A percentile compares a stretch with the other conserved stretches of the same genome.
Conservation (phyloP, 1,284 basidiomycete genomes). For the Pseudozyma hubeiensis region DNA sequence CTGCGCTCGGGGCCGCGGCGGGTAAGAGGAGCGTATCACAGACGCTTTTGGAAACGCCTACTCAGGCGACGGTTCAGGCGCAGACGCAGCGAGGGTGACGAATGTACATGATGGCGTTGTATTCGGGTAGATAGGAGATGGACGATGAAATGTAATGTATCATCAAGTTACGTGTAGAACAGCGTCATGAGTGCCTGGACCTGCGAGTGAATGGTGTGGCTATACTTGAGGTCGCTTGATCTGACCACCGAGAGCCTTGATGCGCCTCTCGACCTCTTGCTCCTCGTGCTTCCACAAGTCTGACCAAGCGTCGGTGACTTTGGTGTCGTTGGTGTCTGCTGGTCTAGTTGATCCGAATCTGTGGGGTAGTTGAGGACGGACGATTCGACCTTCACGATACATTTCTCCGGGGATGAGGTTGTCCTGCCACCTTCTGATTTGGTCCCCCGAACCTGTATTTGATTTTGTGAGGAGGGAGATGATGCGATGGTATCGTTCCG, state of each 20-base stretch:
- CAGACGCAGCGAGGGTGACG: constrained; percentile 1
- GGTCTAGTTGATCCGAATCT: constrained; percentile 2
- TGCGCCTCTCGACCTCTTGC: constrained; percentile 12
- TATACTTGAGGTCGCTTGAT: constrained; percentile 32
- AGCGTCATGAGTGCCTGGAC: too few relatives aligned
- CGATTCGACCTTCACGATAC: constrained; percentile 41
- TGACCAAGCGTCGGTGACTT: constrained; percentile 3
- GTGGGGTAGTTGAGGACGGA: constrained; percentile 21
- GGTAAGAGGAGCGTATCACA: constrained; percentile 25
- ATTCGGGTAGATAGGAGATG: neutral
- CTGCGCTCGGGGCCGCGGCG: constrained; percentile 10
- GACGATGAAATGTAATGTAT: constrained; percentile 5
- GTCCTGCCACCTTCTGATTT: constrained; percentile 20
- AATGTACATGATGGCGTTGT: constrained; percentile 1
- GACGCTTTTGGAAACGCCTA: constrained; percentile 9
- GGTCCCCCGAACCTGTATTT: neutral
- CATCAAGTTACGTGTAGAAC: neutral
- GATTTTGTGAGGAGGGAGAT: neutral
- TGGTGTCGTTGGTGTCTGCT: neutral
- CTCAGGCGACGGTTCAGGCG: constrained; percentile 4
- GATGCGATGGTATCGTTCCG: constrained; percentile 13
- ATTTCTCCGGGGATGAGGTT: constrained; percentile 22
- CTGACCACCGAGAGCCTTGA: constrained; percentile 24
- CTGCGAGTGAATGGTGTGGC: neutral
- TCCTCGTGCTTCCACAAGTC: constrained; percentile 34